phyloP scores from a whole-genome alignment of 2,329 filamentous ascomycete species.

The Aureobasidium mangrovei region DNA sequence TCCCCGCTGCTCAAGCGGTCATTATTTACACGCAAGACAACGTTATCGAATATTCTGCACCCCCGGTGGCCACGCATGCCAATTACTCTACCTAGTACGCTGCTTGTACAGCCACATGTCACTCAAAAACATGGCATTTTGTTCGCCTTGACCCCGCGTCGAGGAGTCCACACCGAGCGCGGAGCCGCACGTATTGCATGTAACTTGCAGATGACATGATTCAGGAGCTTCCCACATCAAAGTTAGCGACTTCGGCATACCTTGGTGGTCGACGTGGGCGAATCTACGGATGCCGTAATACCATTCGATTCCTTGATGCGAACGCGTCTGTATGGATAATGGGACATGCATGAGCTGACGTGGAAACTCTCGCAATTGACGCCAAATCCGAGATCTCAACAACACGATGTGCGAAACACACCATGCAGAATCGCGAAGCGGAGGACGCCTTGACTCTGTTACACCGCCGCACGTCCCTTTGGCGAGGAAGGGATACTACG shows the following conservation, averaged over 20 bases:
- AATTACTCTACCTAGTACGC: not conserved
- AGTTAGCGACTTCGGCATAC: conserved; percentile 1
- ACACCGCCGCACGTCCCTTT: conserved; percentile 3
- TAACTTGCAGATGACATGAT: conserved; percentile 2
- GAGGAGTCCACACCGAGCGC: not conserved
- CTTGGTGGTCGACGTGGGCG: conserved; percentile 1
- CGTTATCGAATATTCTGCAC: conserved; percentile 4
- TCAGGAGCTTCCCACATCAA: not conserved
- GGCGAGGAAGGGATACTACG: not conserved
- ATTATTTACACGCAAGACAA: conserved; percentile 1
- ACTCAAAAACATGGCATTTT: not conserved
- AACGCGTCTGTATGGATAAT: not conserved
- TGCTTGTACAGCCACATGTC: not conserved
- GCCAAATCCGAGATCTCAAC: not conserved
- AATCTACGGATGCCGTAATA: not conserved
- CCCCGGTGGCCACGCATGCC: not conserved
- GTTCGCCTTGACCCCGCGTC: not conserved
- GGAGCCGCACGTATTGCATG: conserved; percentile 14
- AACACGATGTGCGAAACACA: not conserved
- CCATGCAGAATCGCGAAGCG: not conserved
- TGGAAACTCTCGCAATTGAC: not conserved
- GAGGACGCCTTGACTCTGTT: not conserved
- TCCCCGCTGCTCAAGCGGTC: not conserved
- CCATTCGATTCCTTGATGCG: not conserved
- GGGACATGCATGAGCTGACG: not conserved